Conservation (phyloP, 164 flowering plant genomes). For the Santalum album region DNA sequence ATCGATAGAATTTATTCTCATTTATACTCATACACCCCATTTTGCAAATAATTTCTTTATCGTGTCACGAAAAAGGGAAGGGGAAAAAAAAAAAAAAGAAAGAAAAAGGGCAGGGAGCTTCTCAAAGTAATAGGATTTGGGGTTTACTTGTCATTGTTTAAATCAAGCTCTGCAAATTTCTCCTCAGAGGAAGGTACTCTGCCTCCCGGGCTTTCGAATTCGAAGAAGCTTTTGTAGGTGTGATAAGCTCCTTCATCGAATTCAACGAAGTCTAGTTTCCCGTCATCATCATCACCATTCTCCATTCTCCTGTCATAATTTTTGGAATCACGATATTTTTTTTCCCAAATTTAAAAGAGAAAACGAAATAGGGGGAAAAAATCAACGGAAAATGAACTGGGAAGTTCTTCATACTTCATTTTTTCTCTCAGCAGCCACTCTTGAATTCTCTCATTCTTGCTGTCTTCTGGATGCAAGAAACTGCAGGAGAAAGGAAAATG, state of each 20-base stretch:
- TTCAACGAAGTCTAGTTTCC: slow-evolving; percentile 39
- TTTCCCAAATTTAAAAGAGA: no score
- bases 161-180: slow-evolving; percentile 46
- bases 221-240: slow-evolving; percentile 23
- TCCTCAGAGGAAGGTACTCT: slow-evolving; percentile 21
- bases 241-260: slow-evolving; percentile 30
- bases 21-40: no score
- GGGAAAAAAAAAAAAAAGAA: no score
- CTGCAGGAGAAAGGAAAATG: slow-evolving; percentile 17
- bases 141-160: slow-evolving; percentile 35
- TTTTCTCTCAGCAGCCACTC: slow-evolving; percentile 43
- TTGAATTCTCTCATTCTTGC: slow-evolving; percentile 32
- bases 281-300: slow-evolving; percentile 24
- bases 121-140: no score
- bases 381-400: neutral
- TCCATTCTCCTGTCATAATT: slow-evolving; percentile 35
- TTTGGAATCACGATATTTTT: no score
- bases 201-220: slow-evolving; percentile 21
- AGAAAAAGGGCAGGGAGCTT: no score
- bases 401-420: slow-evolving; percentile 23
- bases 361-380: neutral
- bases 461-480: slow-evolving; percentile 64
- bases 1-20: no score
- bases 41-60: no score
- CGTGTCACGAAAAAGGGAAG: no score